phyloP scores from a whole-genome alignment of 2,329 filamentous ascomycete genomes.

The Diaporthe sp. region DNA sequence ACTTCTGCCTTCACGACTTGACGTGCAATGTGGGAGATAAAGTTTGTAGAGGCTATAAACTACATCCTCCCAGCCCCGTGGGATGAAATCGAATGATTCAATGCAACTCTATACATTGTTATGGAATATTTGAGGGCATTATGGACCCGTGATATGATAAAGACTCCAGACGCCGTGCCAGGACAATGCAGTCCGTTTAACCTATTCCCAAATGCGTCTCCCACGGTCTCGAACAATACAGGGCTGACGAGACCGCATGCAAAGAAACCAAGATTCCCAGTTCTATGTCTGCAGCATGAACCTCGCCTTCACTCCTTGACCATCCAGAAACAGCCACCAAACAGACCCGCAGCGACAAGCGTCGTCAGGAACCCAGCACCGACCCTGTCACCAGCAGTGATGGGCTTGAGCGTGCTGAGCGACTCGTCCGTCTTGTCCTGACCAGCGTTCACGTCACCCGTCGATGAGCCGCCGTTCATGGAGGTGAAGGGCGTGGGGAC shows the following conservation, averaged over 20 bases:
- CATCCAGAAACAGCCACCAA: constrained; percentile 34
- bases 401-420: constrained; percentile 26
- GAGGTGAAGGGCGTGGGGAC: constrained; percentile 36
- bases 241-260: neutral
- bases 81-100: neutral
- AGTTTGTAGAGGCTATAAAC: no score
- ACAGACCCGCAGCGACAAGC: constrained; percentile 24
- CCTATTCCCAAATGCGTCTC: constrained; percentile 23
- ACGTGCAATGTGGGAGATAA: neutral
- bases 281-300: neutral
- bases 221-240: neutral
- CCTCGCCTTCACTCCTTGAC: constrained; percentile 30
- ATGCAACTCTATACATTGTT: neutral
- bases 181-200: constrained; percentile 20
- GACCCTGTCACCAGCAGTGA: constrained; percentile 30
- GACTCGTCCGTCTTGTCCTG: constrained; percentile 27
- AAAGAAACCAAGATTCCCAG: neutral
- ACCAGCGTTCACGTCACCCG: constrained; percentile 28
- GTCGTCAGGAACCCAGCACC: constrained; percentile 34
- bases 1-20: neutral
- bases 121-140: constrained; percentile 4
- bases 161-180: constrained; percentile 31
- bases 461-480: constrained; percentile 24
- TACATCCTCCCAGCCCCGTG: no score
- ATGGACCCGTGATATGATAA: neutral